These are phyloP conservation scores for Fusarium sp. DNA, from an alignment of 2,329 filamentous ascomycete genomes.

Conservation along the genomic window DNA sequence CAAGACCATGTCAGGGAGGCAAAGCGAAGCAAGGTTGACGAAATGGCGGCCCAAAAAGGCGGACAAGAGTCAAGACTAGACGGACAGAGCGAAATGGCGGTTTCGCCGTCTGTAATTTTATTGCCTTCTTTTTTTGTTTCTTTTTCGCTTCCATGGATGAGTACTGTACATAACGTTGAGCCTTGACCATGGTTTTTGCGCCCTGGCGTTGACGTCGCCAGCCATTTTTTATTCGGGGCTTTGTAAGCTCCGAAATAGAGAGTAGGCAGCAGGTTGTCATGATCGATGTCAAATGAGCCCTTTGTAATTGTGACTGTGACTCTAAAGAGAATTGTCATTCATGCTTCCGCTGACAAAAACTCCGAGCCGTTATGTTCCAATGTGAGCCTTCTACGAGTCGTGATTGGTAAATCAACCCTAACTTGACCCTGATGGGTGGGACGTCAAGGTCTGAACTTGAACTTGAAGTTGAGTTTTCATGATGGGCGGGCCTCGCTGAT, in stretches of 20 bases:
- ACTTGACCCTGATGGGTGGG: slow-evolving; percentile 27
- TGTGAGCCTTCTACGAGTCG: slow-evolving; percentile 8
- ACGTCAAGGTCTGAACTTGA: slow-evolving; percentile 21
- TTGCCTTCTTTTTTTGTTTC: slow-evolving; percentile 21
- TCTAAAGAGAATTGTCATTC: slow-evolving; percentile 4
- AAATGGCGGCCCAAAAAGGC: slow-evolving; percentile 4
- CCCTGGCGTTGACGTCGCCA: slow-evolving; percentile 33
- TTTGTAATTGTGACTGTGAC: neutral
- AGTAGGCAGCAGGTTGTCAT: slow-evolving; percentile 1
- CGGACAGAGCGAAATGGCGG: slow-evolving; percentile 11
- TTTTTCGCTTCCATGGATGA: neutral
- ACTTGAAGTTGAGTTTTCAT: slow-evolving; percentile 11
- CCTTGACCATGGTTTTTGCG: slow-evolving; percentile 24
- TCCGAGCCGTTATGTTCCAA: slow-evolving; percentile 26
- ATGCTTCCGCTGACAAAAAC: slow-evolving; percentile 36
- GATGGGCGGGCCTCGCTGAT: slow-evolving; percentile 38
- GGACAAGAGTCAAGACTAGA: neutral
- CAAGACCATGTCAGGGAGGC: slow-evolving; percentile 17
- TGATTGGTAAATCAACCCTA: slow-evolving; percentile 23
- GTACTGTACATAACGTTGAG: neutral
- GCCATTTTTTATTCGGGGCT: slow-evolving; percentile 10
- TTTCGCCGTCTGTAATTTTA: slow-evolving; percentile 26
- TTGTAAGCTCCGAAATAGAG: slow-evolving; percentile 22
- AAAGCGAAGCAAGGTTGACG: neutral
- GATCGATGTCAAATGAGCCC: slow-evolving; percentile 23